Base-by-base conservation (phyloP, 106 monocot genomes). In the Dendrobium nobile region DNA sequence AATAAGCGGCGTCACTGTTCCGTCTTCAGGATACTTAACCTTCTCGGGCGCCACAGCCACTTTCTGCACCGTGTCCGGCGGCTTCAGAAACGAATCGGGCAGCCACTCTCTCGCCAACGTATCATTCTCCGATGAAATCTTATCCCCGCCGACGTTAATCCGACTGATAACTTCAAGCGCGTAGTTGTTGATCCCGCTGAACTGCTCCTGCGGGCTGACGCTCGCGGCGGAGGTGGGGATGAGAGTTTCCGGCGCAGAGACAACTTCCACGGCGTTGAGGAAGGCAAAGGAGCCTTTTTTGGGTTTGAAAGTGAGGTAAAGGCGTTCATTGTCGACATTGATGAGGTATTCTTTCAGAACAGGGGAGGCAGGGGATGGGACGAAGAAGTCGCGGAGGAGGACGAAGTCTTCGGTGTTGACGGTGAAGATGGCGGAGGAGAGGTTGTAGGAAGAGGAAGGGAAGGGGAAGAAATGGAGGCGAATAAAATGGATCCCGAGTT, bases 271-370 rank as follows among this genome's bases (percentile, higher is more conserved):
- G 20, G 89, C 89, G 45, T 91, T 91, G 81, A 91, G 68, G 85
- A 91, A 91, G 20, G 91, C 89, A 17, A 82, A 72, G 43, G 91
- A 91, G 22, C 83, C 85, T 55, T 87, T 84, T 19, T 64, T 75
- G 2, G 91, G 91, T 20, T 64, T 47, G 85, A 91, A 89, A 11
- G 67, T 24, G 79, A 91, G 75, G 43, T 79, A 85, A 37, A 87
- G 22, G 41, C 79, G 80, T 79, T 92, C 87, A 1, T 13, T 54
- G 19, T 84, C 48, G 82, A 85, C 61, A 26, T 19, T 47, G 31
- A 95, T 44, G 58, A 93, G 80, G 83, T 95, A 95, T 77, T 95
- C 95, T 74, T 91, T 95, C 33, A 95, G 41, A 26, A 88, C 47
- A 2, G 88, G 85, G 15, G 79, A 27, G 4, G 77, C 43, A 27